Evolutionary conservation across 2,329 filamentous ascomycete genomes (phyloP), one percentile per base, ranked within the genome.

Genomic region (Gnomoniopsis sp.): DNA sequence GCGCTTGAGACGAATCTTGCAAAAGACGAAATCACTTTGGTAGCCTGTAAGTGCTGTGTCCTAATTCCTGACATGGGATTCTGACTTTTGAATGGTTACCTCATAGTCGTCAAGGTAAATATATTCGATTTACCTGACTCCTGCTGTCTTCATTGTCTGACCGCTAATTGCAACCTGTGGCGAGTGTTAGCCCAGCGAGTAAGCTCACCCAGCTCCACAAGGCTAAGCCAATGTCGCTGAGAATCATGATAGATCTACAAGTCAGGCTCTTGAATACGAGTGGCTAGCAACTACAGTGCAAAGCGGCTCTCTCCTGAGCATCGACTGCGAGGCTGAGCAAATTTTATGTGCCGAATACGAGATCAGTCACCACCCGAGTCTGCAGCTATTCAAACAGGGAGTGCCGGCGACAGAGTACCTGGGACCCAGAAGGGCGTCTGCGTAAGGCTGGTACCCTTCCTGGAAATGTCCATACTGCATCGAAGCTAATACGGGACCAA

Each of bases 271-370:
- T 21, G 63, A 66, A 49, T 38, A 44, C 8, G 65, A 67, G 58
- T 69, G 66, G 66, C 19, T 58, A 1, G 47, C 61, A 7, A 62
- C 62, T 12, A 49, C 50, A 11, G 53, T 51, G 19, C n/a, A 53
- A 6, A n/a, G 60, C 22, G 43, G 15, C 21, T 51, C 50, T 2
- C 58, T 68, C 3, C 30, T 68, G 15, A 67, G 65, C 53, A 48
- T 70, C 43, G 63, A 70, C 61, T 70, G 66, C 55, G 56, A 57
- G 11, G 43, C 23, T 2, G 38, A 59, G 15, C 41, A 55, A 12
- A 52, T 23, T 19, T 23, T 57, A 7, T 70, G 67, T 33, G 52
- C 51, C 21, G 46, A 57, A n/a, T 47, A 63, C 17, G 59, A 57
- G 14, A 46, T 56, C 11, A 55, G 55, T 22, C 21, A 51, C 1